A percentile compares a stretch with the other conserved stretches of the same genome.
These are phyloP conservation scores for Veloboletus limbatus DNA, from an alignment of 1,284 basidiomycete genomes.

Conservation along the genomic window DNA sequence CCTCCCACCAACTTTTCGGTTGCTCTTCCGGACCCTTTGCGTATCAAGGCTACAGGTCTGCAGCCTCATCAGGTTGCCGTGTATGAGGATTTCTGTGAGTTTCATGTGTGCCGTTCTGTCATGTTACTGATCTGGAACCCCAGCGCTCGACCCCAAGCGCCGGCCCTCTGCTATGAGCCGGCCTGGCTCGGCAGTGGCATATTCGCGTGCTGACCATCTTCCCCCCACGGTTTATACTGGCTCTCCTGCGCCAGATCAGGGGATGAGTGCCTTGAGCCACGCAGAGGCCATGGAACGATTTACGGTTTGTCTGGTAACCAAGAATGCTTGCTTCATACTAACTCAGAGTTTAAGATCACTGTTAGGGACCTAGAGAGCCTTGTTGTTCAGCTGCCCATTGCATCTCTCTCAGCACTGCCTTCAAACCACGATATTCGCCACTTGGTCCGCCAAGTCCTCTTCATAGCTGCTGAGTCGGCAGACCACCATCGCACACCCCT, in stretches of 20 bases:
- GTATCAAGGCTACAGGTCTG: constrained; percentile 83
- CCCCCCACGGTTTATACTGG: constrained; percentile 45
- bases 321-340: background rate
- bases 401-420: constrained; percentile 68
- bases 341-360: constrained; percentile 44
- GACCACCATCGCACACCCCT: constrained; percentile 87
- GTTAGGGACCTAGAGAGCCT: constrained; percentile 80
- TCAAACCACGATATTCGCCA: constrained; percentile 84
- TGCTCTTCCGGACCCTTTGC: constrained; percentile 85
- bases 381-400: constrained; percentile 64
- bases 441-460: constrained; percentile 78
- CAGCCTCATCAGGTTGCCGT: constrained; percentile 83
- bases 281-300: constrained; percentile 79
- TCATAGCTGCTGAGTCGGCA: constrained; percentile 73
- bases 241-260: constrained; percentile 50
- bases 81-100: constrained; percentile 91
- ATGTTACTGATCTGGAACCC: constrained; percentile 4
- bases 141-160: constrained; percentile 54
- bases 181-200: constrained; percentile 63
- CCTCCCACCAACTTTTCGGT: constrained; percentile 74
- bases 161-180: constrained; percentile 49
- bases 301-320: constrained; percentile 42
- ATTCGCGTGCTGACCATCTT: constrained; percentile 44
- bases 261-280: constrained; percentile 47
- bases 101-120: background rate